A percentile compares a stretch with the other conserved stretches of the same genome.
These are phyloP conservation scores for Cercospora zeina DNA, from an alignment of 2,329 filamentous ascomycete genomes.

Conservation along the genomic window DNA sequence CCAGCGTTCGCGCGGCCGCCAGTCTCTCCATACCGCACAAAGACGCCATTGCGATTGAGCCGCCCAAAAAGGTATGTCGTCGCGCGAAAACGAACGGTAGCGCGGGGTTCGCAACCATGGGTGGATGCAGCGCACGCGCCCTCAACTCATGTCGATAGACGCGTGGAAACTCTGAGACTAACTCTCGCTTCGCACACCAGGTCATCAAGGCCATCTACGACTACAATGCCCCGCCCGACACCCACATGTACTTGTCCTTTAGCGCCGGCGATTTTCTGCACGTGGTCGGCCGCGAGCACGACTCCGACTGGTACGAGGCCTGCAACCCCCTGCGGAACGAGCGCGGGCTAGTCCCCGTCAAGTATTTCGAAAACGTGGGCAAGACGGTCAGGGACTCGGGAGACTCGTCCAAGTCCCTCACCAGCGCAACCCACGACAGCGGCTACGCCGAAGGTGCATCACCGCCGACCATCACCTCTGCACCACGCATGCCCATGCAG, in stretches of 20 bases:
- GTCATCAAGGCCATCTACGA: constrained; percentile 97
- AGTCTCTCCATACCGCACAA: constrained; percentile 80
- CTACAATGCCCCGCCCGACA: constrained; percentile 68
- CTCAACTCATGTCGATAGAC: constrained; percentile 7
- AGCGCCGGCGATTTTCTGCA: constrained; percentile 96
- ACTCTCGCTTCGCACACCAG: constrained; percentile 49
- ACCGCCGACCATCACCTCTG: constrained; percentile 34
- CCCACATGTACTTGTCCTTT: constrained; percentile 73
- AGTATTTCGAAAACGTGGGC: constrained; percentile 88
- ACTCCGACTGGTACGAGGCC: constrained; percentile 95
- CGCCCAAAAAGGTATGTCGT: constrained; percentile 80
- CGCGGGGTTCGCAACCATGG: neutral
- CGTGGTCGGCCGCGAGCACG: constrained; percentile 93
- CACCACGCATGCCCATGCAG: constrained; percentile 34
- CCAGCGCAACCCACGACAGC: constrained; percentile 75
- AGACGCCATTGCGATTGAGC: constrained; percentile 81
- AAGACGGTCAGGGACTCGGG: constrained; percentile 89
- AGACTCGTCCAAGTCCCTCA: constrained; percentile 44
- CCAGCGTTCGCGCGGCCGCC: constrained; percentile 51
- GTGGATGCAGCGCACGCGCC: neutral
- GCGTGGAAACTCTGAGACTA: constrained; percentile 18
- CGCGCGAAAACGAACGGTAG: neutral
- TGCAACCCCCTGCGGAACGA: constrained; percentile 91
- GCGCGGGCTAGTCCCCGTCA: constrained; percentile 86
- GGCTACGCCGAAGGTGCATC: constrained; percentile 69